Percentiles rank a stretch among this genome's conserved stretches.
phyloP scores from a whole-genome alignment of 208 protist species.

The Phytomonas francai region DNA sequence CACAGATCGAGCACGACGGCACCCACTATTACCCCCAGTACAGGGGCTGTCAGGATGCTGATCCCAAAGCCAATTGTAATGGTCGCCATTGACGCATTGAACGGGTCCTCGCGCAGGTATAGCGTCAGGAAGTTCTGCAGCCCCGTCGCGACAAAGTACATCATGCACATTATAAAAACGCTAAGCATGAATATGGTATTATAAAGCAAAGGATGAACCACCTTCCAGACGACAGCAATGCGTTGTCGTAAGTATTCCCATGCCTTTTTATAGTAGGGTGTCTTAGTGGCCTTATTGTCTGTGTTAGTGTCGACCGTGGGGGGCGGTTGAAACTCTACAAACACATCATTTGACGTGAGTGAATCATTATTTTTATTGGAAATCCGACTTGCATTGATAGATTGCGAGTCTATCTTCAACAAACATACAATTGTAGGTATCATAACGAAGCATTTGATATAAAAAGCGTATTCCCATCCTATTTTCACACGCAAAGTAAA shows the following conservation, averaged over 20 bases:
- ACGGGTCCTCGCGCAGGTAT: constrained; percentile 74
- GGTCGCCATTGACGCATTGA: constrained; percentile 70
- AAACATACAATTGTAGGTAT: constrained; percentile 60
- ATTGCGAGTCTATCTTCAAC: constrained; percentile 30
- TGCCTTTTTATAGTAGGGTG: background rate
- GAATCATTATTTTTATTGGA: constrained; percentile 2
- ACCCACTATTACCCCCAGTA: constrained; percentile 76
- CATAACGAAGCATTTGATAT: constrained; percentile 70
- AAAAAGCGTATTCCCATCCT: constrained; percentile 79
- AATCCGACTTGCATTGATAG: constrained; percentile 38
- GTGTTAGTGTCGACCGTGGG: background rate
- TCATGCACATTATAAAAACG: constrained; percentile 68
- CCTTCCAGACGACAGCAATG: background rate
- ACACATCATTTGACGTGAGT: background rate
- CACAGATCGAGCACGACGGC: constrained; percentile 79
- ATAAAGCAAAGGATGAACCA: constrained; percentile 8
- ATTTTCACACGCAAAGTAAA: constrained; percentile 41
- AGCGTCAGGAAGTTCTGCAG: constrained; percentile 90
- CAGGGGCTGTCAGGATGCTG: constrained; percentile 70
- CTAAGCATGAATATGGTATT: constrained; percentile 73
- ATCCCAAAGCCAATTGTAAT: constrained; percentile 80
- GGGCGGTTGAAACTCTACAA: background rate
- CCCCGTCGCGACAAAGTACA: constrained; percentile 90
- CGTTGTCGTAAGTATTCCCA: background rate
- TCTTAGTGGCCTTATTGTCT: background rate